Percentiles rank a stretch among this genome's conserved stretches.
Evolutionary conservation across 2,329 filamentous ascomycete genomes (phyloP).

Genomic region (Penicillium palitans): DNA sequence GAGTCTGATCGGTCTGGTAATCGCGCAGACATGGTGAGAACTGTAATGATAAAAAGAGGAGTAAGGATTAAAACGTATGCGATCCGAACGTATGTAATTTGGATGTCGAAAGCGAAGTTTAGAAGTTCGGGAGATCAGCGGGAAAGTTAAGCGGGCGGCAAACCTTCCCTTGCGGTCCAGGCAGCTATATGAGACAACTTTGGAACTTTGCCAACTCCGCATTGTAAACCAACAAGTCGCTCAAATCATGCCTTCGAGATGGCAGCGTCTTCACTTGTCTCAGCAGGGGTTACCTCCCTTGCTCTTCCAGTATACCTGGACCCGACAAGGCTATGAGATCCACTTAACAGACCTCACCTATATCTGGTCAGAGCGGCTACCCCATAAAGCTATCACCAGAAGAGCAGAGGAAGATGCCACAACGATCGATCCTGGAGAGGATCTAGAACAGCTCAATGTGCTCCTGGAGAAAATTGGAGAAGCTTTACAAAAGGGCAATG

Average conservation of each 20-base stretch:
- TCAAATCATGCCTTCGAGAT: slow-evolving; percentile 35
- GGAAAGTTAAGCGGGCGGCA: slow-evolving; percentile 29
- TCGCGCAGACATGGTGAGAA: slow-evolving; percentile 34
- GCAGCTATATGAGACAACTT: slow-evolving; percentile 6
- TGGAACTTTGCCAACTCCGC: not conserved
- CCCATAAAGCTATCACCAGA: slow-evolving; percentile 47
- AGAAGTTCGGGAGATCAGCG: slow-evolving; percentile 23
- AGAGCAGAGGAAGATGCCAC: slow-evolving; percentile 52
- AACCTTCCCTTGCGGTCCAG: slow-evolving; percentile 19
- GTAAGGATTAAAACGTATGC: not conserved
- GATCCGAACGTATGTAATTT: not conserved
- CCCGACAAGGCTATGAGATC: slow-evolving; percentile 50
- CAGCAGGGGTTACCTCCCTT: slow-evolving; percentile 35
- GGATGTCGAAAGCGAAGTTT: slow-evolving; percentile 15
- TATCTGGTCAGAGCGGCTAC: slow-evolving; percentile 57
- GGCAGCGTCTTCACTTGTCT: slow-evolving; percentile 37
- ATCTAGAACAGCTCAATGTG: slow-evolving; percentile 55
- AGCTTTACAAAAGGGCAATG: slow-evolving; percentile 45
- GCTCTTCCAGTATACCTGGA: slow-evolving; percentile 40
- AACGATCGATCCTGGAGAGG: slow-evolving; percentile 62
- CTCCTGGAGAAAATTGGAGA: slow-evolving; percentile 57
- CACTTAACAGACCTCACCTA: slow-evolving; percentile 59
- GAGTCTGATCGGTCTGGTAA: slow-evolving; percentile 35
- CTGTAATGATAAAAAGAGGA: not conserved
- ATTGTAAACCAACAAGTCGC: not conserved